phyloP scores from a whole-genome alignment of 2,329 filamentous ascomycete species.

The Drechmeria coniospora region DNA sequence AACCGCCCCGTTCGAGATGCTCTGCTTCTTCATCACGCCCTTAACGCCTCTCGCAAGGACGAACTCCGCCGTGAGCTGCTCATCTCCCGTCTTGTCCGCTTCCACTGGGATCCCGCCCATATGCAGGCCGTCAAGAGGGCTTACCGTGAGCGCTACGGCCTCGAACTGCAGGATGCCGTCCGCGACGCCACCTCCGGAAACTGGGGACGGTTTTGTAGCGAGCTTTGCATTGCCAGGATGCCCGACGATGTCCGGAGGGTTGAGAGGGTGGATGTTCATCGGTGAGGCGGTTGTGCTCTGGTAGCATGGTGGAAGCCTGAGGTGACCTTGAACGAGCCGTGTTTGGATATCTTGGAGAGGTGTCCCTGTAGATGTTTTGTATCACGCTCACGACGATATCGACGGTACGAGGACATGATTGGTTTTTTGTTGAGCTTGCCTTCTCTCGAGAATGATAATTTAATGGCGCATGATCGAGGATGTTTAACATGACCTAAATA shows the following conservation, averaged over 20 bases:
- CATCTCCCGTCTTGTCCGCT: slow-evolving; percentile 71
- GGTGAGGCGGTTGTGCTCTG: slow-evolving; percentile 1
- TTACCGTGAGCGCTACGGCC: slow-evolving; percentile 63
- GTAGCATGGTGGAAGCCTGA: too few species aligned
- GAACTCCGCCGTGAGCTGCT: slow-evolving; percentile 68
- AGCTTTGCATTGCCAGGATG: slow-evolving; percentile 48
- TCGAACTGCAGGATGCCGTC: slow-evolving; percentile 62
- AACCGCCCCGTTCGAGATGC: slow-evolving; percentile 90
- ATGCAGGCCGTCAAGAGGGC: slow-evolving; percentile 65
- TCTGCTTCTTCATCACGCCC: slow-evolving; percentile 77
- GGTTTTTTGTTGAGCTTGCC: too few species aligned
- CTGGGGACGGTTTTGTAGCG: slow-evolving; percentile 62
- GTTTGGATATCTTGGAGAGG: too few species aligned
- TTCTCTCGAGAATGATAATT: too few species aligned
- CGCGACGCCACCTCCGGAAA: slow-evolving; percentile 61
- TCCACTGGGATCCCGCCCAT: slow-evolving; percentile 85
- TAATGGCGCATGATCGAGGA: too few species aligned
- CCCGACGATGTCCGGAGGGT: slow-evolving; percentile 42
- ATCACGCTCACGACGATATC: too few species aligned
- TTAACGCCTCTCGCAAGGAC: slow-evolving; percentile 58
- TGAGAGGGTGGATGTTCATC: slow-evolving; percentile 9
- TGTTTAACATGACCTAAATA: too few species aligned
- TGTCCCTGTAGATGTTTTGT: too few species aligned
- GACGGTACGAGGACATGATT: too few species aligned
- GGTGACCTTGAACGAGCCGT: too few species aligned